Conservation (phyloP, 1,139 yeast genomes). For the Trichomonascaceae sp. region DNA sequence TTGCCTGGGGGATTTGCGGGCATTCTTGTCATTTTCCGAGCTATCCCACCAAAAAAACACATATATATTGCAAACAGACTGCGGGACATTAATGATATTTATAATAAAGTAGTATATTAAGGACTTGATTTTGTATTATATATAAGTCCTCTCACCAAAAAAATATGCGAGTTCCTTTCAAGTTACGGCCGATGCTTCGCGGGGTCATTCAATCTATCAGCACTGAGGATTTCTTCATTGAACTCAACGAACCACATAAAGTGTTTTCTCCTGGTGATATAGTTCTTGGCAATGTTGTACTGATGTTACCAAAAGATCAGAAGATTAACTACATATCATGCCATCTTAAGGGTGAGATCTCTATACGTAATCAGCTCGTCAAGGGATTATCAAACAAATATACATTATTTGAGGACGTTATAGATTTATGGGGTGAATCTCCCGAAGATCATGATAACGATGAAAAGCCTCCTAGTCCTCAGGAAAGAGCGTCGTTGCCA, state of each 20-base stretch:
- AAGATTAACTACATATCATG: constrained; percentile 24
- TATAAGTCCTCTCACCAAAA: neutral
- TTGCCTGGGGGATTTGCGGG: neutral
- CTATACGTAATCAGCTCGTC: constrained; percentile 39
- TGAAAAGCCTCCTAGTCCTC: neutral
- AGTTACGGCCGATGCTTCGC: constrained; percentile 17
- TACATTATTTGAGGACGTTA: constrained; percentile 56
- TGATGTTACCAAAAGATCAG: constrained; percentile 26
- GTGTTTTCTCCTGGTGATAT: constrained; percentile 63
- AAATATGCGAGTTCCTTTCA: constrained; percentile 12
- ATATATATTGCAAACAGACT: neutral
- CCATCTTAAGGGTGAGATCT: constrained; percentile 27
- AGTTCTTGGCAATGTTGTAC: constrained; percentile 39
- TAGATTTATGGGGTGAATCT: constrained; percentile 55
- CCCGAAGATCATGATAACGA: neutral
- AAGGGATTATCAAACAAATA: constrained; percentile 31
- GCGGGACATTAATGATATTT: neutral
- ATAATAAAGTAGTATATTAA: neutral
- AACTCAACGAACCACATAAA: constrained; percentile 66
- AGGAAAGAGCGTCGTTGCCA: neutral
- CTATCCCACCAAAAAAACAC: neutral
- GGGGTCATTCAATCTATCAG: constrained; percentile 13
- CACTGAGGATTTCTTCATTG: constrained; percentile 55
- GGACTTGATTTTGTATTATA: no score
- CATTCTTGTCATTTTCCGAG: neutral